These are phyloP conservation scores for Leptographium lundbergii DNA, from an alignment of 2,329 filamentous ascomycete species.

Conservation along the genomic window DNA sequence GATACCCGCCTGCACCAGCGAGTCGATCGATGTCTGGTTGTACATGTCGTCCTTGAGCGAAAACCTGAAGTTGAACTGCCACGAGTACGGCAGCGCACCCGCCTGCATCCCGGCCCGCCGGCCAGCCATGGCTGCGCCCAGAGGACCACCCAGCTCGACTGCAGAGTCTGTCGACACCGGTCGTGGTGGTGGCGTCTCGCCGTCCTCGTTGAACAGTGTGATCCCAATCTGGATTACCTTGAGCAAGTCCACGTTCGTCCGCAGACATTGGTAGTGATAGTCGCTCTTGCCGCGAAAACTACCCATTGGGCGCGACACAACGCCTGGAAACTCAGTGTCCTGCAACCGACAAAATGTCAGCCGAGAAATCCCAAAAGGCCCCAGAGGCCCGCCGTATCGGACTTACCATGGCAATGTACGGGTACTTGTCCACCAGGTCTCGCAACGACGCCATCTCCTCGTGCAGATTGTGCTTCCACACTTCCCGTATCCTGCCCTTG, in stretches of 20 bases:
- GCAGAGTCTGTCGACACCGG: conserved; percentile 33
- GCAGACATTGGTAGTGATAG: conserved; percentile 96
- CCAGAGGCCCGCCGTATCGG: no score
- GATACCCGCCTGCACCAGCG: conserved; percentile 82
- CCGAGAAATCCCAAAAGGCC: neutral
- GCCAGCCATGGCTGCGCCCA: conserved; percentile 17
- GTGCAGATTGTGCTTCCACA: conserved; percentile 85
- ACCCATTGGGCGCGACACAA: conserved; percentile 90
- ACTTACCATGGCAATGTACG: conserved; percentile 93
- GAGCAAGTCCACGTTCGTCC: conserved; percentile 92
- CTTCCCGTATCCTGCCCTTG: conserved; percentile 81
- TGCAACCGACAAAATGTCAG: conserved; percentile 21
- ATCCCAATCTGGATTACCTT: conserved; percentile 97
- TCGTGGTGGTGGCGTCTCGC: conserved; percentile 68
- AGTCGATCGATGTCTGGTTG: conserved; percentile 85
- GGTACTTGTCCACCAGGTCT: conserved; percentile 77
- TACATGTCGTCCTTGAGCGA: conserved; percentile 95
- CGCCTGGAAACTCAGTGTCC: conserved; percentile 98
- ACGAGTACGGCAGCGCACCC: conserved; percentile 61
- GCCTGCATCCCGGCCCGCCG: conserved; percentile 23
- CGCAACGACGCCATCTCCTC: conserved; percentile 82
- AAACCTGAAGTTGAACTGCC: conserved; percentile 99
- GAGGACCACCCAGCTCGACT: conserved; percentile 24
- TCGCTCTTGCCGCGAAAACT: conserved; percentile 90
- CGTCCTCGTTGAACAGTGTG: conserved; percentile 82